phyloP scores from a whole-genome alignment of 2,329 filamentous ascomycete genomes.

The Hysterium pulicare region DNA sequence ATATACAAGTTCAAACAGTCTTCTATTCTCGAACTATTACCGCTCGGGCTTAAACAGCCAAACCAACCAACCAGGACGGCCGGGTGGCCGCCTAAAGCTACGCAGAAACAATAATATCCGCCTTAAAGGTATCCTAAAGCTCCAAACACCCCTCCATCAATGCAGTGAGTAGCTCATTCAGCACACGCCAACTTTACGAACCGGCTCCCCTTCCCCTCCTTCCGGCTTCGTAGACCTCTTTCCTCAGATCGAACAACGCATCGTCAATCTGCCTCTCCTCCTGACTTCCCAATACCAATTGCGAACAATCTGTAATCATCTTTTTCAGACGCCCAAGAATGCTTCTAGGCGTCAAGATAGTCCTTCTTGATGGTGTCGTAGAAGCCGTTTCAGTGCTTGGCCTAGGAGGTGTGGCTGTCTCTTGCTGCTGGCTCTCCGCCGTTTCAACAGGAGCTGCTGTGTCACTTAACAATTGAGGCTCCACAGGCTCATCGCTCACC shows the following conservation, averaged over 20 bases:
- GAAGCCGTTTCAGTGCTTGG: background rate
- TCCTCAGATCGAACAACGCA: conserved; percentile 73
- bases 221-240: conserved; percentile 69
- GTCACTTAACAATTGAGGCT: conserved; percentile 12
- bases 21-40: too few species aligned
- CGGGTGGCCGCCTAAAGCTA: too few species aligned
- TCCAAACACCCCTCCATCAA: too few species aligned
- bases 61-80: too few species aligned
- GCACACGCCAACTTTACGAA: too few species aligned
- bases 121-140: too few species aligned
- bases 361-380: conserved; percentile 26
- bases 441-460: conserved; percentile 7
- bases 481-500: conserved; percentile 10
- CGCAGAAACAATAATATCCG: too few species aligned
- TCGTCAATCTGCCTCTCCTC: conserved; percentile 73
- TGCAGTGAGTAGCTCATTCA: too few species aligned
- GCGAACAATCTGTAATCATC: conserved; percentile 52
- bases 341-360: conserved; percentile 40
- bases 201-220: conserved; percentile 39
- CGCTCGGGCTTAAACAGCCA: too few species aligned
- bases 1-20: too few species aligned
- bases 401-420: conserved; percentile 2
- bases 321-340: conserved; percentile 55
- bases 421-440: conserved; percentile 8
- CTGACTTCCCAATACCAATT: conserved; percentile 58